Evolutionary conservation across 352 stramenopile species (phyloP), one percentile per base, ranked within the genome.

Genomic region (Phytophthora uliginosa): DNA sequence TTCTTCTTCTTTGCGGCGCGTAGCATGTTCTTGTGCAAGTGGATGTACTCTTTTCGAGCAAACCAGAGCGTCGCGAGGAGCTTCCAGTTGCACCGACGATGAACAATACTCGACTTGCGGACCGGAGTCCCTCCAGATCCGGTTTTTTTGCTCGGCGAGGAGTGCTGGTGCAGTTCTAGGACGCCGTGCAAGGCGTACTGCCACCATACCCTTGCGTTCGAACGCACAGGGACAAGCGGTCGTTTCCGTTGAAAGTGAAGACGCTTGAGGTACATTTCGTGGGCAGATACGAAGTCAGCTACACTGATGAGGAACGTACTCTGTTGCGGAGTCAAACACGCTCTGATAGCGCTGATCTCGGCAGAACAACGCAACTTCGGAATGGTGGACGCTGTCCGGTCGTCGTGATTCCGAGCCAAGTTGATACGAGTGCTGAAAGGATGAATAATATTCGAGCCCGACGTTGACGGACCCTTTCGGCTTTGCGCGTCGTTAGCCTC

Each of bases 251-350:
- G 81, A 42, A 86, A 94, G 57, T 95, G 88, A 56, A 95, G 85
- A 5, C 86, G 82, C 67, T 95, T 95, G 28, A 97, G 77, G 69
- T 94, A 95, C 68, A 88, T 80, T 42, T 96, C 89, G 57, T 96
- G 88, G 0, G 81, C 86, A 10, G 85, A 91, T n/a, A 96, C 66
- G 47, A 88, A 96, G 62, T 94, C 89, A 42, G 92, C 72, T 22
- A 91, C 81, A n/a, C 80, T 86, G 33, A 94, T 85, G 22, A 96
- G 59, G 54, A 93, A 90, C 28, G 92, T 95, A 72, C 90, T 95
- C 42, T 96, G 88, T 3, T 78, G 69, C 7, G 86, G 82, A 0
- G 83, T 94, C 59, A 96, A 79, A 0, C 76, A 89, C 10, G 86
- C 79, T 22, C 82, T 58, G 58, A 96, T 88, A 10, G 88, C 90